Evolutionary conservation across 805 yeast genomes (phyloP).

Genomic region (Diddensiella santjacobensis): DNA sequence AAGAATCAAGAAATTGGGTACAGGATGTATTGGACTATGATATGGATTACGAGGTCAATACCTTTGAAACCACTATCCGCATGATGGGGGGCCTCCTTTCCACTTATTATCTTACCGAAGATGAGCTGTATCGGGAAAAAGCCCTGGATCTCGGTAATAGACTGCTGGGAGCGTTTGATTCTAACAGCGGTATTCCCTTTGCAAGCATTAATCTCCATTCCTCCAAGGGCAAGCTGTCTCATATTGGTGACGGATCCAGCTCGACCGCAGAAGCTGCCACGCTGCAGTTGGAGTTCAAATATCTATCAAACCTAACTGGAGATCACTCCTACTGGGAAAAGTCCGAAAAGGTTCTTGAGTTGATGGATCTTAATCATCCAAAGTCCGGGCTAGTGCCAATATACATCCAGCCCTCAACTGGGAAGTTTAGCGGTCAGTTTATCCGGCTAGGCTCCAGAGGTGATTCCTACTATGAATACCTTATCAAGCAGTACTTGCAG

Average conservation of each 20-base stretch:
- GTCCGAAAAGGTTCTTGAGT: slow-evolving; percentile 68
- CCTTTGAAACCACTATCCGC: slow-evolving; percentile 91
- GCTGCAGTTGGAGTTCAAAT: slow-evolving; percentile 81
- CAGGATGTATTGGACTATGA: slow-evolving; percentile 62
- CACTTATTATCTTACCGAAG: slow-evolving; percentile 67
- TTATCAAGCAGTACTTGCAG: slow-evolving; percentile 79
- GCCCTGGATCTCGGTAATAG: slow-evolving; percentile 79
- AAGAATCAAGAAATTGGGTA: slow-evolving; percentile 71
- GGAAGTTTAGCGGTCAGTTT: slow-evolving; percentile 56
- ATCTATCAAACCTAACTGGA: slow-evolving; percentile 74
- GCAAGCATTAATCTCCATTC: slow-evolving; percentile 70
- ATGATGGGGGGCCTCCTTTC: slow-evolving; percentile 92
- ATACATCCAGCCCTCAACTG: slow-evolving; percentile 69
- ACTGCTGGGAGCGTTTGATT: slow-evolving; percentile 63
- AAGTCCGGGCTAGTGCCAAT: slow-evolving; percentile 80
- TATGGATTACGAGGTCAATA: slow-evolving; percentile 70
- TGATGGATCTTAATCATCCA: slow-evolving; percentile 62
- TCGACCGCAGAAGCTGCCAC: slow-evolving; percentile 90
- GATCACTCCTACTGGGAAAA: slow-evolving; percentile 73
- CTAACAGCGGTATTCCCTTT: slow-evolving; percentile 68
- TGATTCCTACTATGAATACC: slow-evolving; percentile 87
- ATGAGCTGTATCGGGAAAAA: slow-evolving; percentile 67
- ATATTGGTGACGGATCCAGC: slow-evolving; percentile 70
- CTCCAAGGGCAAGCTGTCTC: slow-evolving; percentile 56
- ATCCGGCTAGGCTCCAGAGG: slow-evolving; percentile 89